Conservation (phyloP, 2,329 filamentous ascomycete species). For the Alternaria conjuncta region DNA sequence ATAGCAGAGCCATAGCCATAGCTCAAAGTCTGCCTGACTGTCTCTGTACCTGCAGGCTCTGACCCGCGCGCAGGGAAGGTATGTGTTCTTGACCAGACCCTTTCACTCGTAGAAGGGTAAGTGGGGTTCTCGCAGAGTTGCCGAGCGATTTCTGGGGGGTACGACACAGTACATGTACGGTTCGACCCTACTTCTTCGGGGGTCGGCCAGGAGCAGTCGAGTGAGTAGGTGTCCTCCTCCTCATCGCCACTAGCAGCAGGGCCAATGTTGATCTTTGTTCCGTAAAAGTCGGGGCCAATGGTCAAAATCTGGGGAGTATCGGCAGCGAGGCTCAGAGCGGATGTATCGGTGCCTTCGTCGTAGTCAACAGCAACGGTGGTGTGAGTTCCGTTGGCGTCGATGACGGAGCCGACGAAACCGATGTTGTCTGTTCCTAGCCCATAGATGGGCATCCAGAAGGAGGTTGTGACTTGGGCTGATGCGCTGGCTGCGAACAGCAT, state of each 20-base stretch:
- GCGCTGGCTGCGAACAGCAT: neutral
- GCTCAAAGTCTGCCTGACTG: neutral
- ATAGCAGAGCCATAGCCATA: neutral
- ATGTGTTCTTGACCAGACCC: neutral
- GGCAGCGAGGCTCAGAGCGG: neutral
- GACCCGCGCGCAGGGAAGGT: neutral
- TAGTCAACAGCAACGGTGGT: neutral
- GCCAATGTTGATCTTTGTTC: too few species aligned
- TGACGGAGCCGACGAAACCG: neutral
- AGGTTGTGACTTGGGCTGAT: neutral
- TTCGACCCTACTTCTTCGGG: neutral
- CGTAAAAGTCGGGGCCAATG: neutral
- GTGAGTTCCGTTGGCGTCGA: neutral
- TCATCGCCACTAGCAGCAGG: too few species aligned
- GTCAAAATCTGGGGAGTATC: too few species aligned
- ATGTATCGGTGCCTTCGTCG: neutral
- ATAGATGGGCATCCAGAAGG: neutral
- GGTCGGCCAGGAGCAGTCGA: neutral
- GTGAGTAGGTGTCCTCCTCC: neutral
- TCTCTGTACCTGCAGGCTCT: neutral
- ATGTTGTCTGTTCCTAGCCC: neutral
- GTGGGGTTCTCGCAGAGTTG: neutral
- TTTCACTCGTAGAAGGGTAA: rapidly evolving
- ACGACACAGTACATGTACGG: neutral
- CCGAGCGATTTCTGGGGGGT: neutral